Percentiles rank a stretch among this genome's conserved stretches.
phyloP scores from a whole-genome alignment of 2,329 filamentous ascomycete species.

The Magnaporthiopsis incrustans region DNA sequence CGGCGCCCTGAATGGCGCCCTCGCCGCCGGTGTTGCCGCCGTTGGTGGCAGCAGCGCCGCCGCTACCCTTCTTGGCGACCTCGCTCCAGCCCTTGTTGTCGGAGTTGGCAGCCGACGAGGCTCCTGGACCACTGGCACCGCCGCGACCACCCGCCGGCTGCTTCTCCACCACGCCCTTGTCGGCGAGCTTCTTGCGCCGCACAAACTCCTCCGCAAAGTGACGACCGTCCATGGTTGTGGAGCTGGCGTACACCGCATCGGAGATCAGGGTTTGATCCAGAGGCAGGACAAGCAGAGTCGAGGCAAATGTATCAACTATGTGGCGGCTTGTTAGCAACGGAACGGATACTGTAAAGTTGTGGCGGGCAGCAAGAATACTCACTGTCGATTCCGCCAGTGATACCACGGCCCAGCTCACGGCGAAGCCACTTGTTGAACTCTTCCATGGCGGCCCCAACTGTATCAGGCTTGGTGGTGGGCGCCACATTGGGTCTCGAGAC shows the following conservation, averaged over 20 bases:
- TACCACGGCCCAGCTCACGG: constrained; percentile 68
- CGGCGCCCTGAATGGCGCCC: constrained; percentile 32
- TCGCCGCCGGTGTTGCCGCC: constrained; percentile 31
- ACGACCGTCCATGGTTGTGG: constrained; percentile 81
- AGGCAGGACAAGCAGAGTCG: constrained; percentile 66
- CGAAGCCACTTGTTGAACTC: constrained; percentile 94
- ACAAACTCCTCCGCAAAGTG: constrained; percentile 95
- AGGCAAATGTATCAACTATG: constrained; percentile 72
- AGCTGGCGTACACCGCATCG: constrained; percentile 81
- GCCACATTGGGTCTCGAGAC: constrained; percentile 26
- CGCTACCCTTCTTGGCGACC: constrained; percentile 81
- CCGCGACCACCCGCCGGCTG: constrained; percentile 53
- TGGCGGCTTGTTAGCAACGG: constrained; percentile 9
- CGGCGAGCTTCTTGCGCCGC: constrained; percentile 83
- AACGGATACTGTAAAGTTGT: constrained; percentile 4
- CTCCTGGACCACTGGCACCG: constrained; percentile 32
- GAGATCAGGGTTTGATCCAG: constrained; percentile 74
- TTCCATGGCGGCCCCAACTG: constrained; percentile 56
- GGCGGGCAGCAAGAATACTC: constrained; percentile 24
- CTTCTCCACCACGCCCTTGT: constrained; percentile 75
- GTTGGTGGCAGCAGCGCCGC: not conserved
- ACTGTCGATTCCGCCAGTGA: constrained; percentile 44
- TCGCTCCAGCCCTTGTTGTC: constrained; percentile 74
- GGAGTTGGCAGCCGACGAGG: constrained; percentile 5
- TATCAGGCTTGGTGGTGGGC: constrained; percentile 32